Conservation (phyloP, 148 eudicot species). For the Amaranthus cruentus region DNA sequence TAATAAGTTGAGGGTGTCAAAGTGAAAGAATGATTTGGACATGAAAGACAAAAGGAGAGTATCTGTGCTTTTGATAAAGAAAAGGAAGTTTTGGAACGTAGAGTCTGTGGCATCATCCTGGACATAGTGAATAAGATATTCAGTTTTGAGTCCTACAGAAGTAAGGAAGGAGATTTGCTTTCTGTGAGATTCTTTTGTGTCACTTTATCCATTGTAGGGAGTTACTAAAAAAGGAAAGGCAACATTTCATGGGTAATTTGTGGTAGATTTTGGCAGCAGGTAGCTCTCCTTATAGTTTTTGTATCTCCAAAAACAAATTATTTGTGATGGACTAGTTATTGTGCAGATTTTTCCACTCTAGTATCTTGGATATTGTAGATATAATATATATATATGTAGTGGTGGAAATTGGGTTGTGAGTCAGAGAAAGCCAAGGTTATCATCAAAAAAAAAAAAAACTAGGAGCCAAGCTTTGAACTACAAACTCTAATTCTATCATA, state of each 20-base stretch:
- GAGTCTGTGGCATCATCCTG: slow-evolving; percentile 23
- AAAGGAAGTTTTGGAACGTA: background rate
- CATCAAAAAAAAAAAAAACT: too few species aligned
- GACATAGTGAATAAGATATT: slow-evolving; percentile 21
- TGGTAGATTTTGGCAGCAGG: background rate
- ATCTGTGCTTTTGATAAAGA: background rate
- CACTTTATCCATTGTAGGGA: background rate
- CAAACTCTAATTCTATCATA: background rate
- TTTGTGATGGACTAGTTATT: background rate
- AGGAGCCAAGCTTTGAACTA: background rate
- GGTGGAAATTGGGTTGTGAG: too few species aligned
- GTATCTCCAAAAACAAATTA: slow-evolving; percentile 3
- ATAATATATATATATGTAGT: background rate
- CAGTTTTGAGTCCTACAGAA: slow-evolving; percentile 17
- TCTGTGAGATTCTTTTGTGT: slow-evolving; percentile 11
- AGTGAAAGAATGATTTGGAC: background rate
- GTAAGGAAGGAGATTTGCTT: slow-evolving; percentile 5
- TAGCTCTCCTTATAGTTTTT: slow-evolving; percentile 19
- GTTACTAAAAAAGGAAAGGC: slow-evolving; percentile 1
- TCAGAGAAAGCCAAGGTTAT: too few species aligned
- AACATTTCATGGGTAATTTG: background rate
- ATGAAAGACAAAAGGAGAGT: background rate
- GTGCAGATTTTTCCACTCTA: background rate
- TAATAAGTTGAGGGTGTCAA: too few species aligned
- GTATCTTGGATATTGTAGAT: background rate